Evolutionary conservation across 805 yeast genomes (phyloP).

Genomic region (Starmerella etchellsii): DNA sequence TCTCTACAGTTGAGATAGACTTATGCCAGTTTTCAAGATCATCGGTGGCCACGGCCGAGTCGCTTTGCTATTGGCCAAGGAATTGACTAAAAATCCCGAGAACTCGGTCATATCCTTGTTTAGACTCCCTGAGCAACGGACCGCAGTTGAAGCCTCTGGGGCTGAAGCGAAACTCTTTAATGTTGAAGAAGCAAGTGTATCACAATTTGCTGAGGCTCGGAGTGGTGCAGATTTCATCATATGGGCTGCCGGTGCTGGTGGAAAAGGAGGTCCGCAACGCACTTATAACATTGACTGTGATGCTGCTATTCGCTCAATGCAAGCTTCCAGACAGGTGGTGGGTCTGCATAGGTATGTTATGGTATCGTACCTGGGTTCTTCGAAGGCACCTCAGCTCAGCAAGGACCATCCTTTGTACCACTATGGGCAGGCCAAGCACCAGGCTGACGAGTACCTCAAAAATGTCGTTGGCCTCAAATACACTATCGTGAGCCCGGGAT

Average conservation of each 20-base stretch:
- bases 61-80: slow-evolving; percentile 36
- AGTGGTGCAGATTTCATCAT: slow-evolving; percentile 44
- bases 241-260: slow-evolving; percentile 52
- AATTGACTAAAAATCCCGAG: slow-evolving; percentile 24
- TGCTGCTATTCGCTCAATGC: slow-evolving; percentile 45
- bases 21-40: slow-evolving; percentile 29
- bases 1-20: too few relatives aligned
- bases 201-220: slow-evolving; percentile 31
- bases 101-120: slow-evolving; percentile 32
- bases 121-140: slow-evolving; percentile 36
- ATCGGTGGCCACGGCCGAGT: slow-evolving; percentile 54
- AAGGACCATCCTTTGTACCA: slow-evolving; percentile 31
- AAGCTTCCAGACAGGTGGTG: slow-evolving; percentile 37
- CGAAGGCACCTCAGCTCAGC: slow-evolving; percentile 35
- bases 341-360: slow-evolving; percentile 37
- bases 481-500: slow-evolving; percentile 47
- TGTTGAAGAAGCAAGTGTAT: slow-evolving; percentile 26
- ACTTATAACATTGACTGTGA: slow-evolving; percentile 47
- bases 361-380: slow-evolving; percentile 45
- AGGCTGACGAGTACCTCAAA: slow-evolving; percentile 41
- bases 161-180: slow-evolving; percentile 30
- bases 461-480: slow-evolving; percentile 33
- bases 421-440: slow-evolving; percentile 49
- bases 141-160: slow-evolving; percentile 30
- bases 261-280: slow-evolving; percentile 33